A percentile compares a stretch with the other conserved stretches of the same genome.
Conservation (phyloP, 371 early-diverging fungal species). For the Apophysomyces elegans region DNA sequence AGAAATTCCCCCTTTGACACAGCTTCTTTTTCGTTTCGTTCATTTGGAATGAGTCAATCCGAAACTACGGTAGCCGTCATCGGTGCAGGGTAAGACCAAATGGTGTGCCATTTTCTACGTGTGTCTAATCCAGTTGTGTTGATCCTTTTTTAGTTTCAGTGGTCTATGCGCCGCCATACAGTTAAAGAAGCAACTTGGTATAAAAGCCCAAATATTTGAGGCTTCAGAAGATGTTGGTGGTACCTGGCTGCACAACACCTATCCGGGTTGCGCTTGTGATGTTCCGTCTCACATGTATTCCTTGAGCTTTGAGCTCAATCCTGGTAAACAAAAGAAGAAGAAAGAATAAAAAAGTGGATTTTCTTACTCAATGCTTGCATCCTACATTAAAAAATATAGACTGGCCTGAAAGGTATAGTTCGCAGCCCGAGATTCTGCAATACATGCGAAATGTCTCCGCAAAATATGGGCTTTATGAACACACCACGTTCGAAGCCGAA, state of each 20-base stretch:
- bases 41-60: neutral
- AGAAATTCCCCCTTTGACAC: neutral
- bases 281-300: conserved; percentile 62
- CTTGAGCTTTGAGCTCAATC: conserved; percentile 49
- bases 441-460: conserved; percentile 54
- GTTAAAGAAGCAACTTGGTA: conserved; percentile 51
- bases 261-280: conserved; percentile 69
- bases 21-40: neutral
- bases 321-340: conserved; percentile 24
- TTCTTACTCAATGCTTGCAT: neutral
- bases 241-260: conserved; percentile 65
- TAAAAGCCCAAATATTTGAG: conserved; percentile 59
- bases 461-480: conserved; percentile 51
- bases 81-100: conserved; percentile 27
- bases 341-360: neutral
- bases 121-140: neutral
- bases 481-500: conserved; percentile 54
- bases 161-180: conserved; percentile 65
- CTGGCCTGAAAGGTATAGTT: conserved; percentile 51
- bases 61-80: conserved; percentile 23
- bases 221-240: conserved; percentile 59
- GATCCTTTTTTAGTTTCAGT: conserved; percentile 46
- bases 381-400: conserved; percentile 26
- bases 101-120: neutral
- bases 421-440: conserved; percentile 51